These are phyloP conservation scores for Quercus aquifolioides DNA, from an alignment of 306 rosid genomes.

Conservation along the genomic window DNA sequence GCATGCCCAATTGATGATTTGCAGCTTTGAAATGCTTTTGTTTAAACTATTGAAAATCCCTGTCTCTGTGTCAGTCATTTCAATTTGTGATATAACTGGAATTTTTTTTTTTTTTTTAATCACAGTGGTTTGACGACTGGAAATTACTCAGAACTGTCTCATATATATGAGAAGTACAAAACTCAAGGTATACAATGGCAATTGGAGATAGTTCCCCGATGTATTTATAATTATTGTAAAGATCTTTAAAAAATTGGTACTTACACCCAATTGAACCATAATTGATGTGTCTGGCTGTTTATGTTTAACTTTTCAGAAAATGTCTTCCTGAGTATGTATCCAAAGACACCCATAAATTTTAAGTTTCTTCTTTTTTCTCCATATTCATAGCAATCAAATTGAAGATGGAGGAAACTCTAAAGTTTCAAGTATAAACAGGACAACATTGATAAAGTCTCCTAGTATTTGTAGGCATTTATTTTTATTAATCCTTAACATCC, in stretches of 20 bases:
- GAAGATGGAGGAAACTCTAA: background rate
- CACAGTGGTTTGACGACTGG: conserved; percentile 84
- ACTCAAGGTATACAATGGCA: conserved; percentile 54
- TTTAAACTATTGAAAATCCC: background rate
- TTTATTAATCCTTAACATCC: too few relatives aligned
- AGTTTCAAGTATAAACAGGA: background rate
- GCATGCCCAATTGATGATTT: conserved; percentile 1
- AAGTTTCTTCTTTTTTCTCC: background rate
- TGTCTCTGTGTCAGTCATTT: background rate
- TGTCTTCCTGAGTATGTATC: background rate
- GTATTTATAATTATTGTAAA: background rate
- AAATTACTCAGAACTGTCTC: conserved; percentile 88
- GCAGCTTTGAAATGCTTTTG: background rate
- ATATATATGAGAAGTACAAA: conserved; percentile 79
- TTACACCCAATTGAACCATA: background rate
- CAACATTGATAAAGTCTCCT: background rate
- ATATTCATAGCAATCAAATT: background rate
- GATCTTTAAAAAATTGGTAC: background rate
- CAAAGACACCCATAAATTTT: background rate
- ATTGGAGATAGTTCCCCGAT: conserved; percentile 8
- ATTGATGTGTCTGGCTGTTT: background rate
- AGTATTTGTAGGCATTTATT: background rate
- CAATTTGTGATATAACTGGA: background rate
- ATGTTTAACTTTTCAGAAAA: background rate
- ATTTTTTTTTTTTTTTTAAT: conserved; percentile 23